Evolutionary conservation across 106 monocot species (phyloP).

Genomic region (Acorus gramineus): DNA sequence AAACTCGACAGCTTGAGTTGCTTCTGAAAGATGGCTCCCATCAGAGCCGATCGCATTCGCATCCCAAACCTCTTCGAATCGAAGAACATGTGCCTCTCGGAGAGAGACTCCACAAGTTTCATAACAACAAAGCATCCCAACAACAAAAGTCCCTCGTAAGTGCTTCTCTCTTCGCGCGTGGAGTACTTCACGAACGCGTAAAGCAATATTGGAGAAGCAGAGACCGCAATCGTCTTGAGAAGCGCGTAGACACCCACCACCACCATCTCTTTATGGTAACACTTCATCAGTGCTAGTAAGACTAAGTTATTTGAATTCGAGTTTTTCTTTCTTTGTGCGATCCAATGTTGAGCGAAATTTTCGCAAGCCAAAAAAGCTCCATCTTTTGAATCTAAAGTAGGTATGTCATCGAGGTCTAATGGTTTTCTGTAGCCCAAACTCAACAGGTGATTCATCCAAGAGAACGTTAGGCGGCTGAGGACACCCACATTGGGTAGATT

Average conservation of each 20-base stretch:
- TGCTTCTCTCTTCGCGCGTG: constrained; percentile 15
- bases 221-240: constrained; percentile 29
- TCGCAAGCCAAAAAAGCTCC: constrained; percentile 33
- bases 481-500: constrained; percentile 20
- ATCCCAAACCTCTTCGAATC: constrained; percentile 57
- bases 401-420: constrained; percentile 44
- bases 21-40: constrained; percentile 69
- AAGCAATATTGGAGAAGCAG: constrained; percentile 38
- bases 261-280: constrained; percentile 52
- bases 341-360: constrained; percentile 38
- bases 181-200: constrained; percentile 54
- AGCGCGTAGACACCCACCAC: constrained; percentile 58
- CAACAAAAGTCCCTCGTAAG: constrained; percentile 23
- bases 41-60: constrained; percentile 68
- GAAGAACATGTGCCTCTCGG: constrained; percentile 84
- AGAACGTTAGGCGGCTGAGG: constrained; percentile 57
- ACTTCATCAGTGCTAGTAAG: constrained; percentile 28
- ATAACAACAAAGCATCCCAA: constrained; percentile 23
- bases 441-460: constrained; percentile 73
- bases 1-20: constrained; percentile 47
- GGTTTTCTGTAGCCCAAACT: constrained; percentile 39
- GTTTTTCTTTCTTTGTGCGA: constrained; percentile 16
- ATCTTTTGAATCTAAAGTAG: constrained; percentile 46
- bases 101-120: constrained; percentile 59
- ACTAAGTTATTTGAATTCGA: constrained; percentile 23